Conservation (phyloP, 2,329 filamentous ascomycete genomes). For the Cercospora sp. region DNA sequence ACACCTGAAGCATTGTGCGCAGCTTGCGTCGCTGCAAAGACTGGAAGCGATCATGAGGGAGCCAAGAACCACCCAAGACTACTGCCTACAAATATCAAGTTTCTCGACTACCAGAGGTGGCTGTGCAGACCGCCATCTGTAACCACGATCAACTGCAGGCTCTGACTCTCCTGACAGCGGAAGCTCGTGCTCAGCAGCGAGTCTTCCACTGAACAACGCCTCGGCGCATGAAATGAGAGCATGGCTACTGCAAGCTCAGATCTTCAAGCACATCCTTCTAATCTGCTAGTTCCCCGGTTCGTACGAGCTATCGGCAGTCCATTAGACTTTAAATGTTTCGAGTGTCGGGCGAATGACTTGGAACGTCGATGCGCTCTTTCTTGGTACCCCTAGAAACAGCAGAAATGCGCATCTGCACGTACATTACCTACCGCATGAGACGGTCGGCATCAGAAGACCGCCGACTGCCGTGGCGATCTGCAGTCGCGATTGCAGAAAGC, state of each 20-base stretch:
- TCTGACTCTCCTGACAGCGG: neutral
- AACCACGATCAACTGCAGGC: neutral
- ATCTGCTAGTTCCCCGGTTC: neutral
- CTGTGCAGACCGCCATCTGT: neutral
- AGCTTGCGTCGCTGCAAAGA: neutral
- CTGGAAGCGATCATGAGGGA: neutral
- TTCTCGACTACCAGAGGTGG: neutral
- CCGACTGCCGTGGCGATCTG: conserved; percentile 6
- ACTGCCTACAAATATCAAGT: neutral
- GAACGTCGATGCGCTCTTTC: neutral
- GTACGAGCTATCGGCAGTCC: neutral
- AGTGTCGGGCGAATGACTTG: neutral
- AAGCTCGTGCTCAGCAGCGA: neutral
- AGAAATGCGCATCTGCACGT: neutral
- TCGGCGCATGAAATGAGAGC: neutral
- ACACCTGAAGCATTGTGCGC: neutral
- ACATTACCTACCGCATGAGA: neutral
- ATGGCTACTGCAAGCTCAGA: neutral
- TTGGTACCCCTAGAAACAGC: neutral
- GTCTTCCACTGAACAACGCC: neutral
- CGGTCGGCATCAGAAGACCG: neutral
- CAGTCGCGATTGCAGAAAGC: neutral
- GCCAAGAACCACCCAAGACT: neutral
- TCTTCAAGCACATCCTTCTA: neutral
- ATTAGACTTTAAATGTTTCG: neutral